Percentiles rank a stretch among this genome's conserved stretches.
phyloP scores from a whole-genome alignment of 371 early-diverging fungal genomes.

The Chytridiales sp. region DNA sequence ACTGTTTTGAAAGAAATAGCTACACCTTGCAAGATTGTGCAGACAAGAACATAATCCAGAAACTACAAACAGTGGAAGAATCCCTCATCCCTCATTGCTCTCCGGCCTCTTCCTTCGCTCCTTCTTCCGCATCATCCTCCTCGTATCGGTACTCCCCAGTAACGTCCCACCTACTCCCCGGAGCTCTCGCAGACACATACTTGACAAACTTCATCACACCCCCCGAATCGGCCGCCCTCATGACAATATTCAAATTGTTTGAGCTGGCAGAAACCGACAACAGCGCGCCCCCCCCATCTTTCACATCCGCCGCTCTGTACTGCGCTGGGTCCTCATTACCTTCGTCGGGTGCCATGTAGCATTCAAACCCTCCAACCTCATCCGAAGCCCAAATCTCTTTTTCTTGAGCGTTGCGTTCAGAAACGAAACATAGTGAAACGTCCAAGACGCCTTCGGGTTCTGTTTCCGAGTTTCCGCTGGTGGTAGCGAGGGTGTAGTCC shows the following conservation, averaged over 20 bases:
- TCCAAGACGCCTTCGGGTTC: constrained; percentile 42
- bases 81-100: not conserved
- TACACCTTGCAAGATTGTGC: no score
- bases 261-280: constrained; percentile 63
- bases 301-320: constrained; percentile 51
- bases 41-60: not conserved
- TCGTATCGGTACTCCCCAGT: constrained; percentile 61
- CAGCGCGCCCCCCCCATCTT: constrained; percentile 63
- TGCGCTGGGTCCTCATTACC: constrained; percentile 69
- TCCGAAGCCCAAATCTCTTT: constrained; percentile 56
- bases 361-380: constrained; percentile 73
- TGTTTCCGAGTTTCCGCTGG: constrained; percentile 26
- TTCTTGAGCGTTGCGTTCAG: constrained; percentile 23
- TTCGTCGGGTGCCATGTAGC: constrained; percentile 69
- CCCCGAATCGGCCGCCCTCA: constrained; percentile 64
- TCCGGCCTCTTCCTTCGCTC: constrained; percentile 1
- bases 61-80: not conserved
- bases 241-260: constrained; percentile 64
- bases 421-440: constrained; percentile 54
- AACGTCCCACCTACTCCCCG: constrained; percentile 66
- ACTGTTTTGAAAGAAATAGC: no score
- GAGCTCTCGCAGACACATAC: constrained; percentile 69
- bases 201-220: constrained; percentile 74
- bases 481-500: constrained; percentile 69
- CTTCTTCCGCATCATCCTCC: constrained; percentile 16